Evolutionary conservation across 2,329 filamentous ascomycete genomes (phyloP).

Genomic region (Stachybotrys chartarum): DNA sequence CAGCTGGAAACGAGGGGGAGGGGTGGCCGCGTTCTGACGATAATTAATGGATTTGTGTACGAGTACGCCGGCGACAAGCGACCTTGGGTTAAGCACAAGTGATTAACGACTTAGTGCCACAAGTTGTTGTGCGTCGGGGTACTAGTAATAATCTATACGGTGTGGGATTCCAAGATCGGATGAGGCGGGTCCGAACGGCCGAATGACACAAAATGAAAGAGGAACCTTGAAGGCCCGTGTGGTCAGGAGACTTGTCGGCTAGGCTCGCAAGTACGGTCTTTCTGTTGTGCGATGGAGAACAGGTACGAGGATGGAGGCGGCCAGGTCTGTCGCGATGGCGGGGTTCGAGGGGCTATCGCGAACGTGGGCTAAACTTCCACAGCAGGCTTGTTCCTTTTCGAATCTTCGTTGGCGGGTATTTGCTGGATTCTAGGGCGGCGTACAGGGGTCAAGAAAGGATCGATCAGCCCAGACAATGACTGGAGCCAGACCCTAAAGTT

Average conservation of each 20-base stretch:
- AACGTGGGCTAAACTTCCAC: background rate
- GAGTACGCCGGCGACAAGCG: background rate
- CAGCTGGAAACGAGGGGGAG: background rate
- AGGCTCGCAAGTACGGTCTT: background rate
- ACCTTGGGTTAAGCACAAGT: background rate
- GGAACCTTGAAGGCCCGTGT: background rate
- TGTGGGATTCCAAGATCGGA: background rate
- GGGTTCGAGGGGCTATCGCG: background rate
- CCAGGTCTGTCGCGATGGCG: background rate
- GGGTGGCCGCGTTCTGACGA: background rate
- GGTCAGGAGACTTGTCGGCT: too few relatives aligned
- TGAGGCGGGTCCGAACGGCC: background rate
- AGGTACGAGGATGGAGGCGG: background rate
- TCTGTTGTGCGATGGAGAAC: background rate
- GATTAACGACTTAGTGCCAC: background rate
- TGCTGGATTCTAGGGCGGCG: background rate
- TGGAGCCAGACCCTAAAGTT: background rate
- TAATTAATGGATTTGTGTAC: background rate
- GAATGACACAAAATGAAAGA: background rate
- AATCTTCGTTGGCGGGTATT: background rate
- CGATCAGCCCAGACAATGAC: background rate
- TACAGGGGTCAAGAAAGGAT: background rate
- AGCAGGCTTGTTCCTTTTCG: background rate
- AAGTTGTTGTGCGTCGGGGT: background rate
- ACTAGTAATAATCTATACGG: background rate